Evolutionary conservation across 352 stramenopile genomes (phyloP).

Genomic region (Globisporangium middletonii): DNA sequence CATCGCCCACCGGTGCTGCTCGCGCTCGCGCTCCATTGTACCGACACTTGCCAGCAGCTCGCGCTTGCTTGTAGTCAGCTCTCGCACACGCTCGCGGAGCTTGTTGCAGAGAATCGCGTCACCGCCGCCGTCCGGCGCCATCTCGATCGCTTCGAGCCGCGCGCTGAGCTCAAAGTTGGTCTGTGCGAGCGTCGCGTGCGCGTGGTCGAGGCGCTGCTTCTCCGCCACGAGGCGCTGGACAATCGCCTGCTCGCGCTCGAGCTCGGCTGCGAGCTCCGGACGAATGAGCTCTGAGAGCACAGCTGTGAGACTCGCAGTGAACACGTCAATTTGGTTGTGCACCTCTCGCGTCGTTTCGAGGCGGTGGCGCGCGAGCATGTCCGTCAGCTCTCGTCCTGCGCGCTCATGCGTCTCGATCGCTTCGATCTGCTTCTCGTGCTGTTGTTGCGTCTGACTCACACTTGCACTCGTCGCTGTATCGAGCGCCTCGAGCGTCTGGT

Average conservation of each 20-base stretch:
- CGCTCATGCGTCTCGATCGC: constrained; percentile 56
- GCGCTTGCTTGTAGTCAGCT: constrained; percentile 16
- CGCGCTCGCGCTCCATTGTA: constrained; percentile 22
- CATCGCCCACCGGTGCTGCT: constrained; percentile 34
- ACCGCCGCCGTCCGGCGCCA: constrained; percentile 23
- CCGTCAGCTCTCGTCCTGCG: constrained; percentile 28
- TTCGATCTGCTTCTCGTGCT: constrained; percentile 37
- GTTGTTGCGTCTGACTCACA: not conserved
- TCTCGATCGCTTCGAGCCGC: constrained; percentile 37
- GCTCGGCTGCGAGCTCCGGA: constrained; percentile 34
- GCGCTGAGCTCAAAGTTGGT: constrained; percentile 17
- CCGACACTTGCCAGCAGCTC: constrained; percentile 22
- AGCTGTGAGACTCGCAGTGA: constrained; percentile 18
- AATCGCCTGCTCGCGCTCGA: constrained; percentile 16
- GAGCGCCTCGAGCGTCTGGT: constrained; percentile 43
- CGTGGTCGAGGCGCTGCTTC: constrained; percentile 21
- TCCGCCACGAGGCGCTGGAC: constrained; percentile 25
- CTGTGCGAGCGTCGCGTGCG: constrained; percentile 14
- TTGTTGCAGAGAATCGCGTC: constrained; percentile 54
- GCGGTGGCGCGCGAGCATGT: constrained; percentile 22
- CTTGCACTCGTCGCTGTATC: constrained; percentile 12
- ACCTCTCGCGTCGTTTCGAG: constrained; percentile 14
- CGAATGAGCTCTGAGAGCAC: constrained; percentile 27
- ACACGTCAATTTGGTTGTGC: constrained; percentile 24
- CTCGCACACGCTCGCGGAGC: constrained; percentile 23